Evolutionary conservation across 192 early-diverging fungal genomes (phyloP), one percentile per base, ranked within the genome.

Genomic region (Coemansia sp.): DNA sequence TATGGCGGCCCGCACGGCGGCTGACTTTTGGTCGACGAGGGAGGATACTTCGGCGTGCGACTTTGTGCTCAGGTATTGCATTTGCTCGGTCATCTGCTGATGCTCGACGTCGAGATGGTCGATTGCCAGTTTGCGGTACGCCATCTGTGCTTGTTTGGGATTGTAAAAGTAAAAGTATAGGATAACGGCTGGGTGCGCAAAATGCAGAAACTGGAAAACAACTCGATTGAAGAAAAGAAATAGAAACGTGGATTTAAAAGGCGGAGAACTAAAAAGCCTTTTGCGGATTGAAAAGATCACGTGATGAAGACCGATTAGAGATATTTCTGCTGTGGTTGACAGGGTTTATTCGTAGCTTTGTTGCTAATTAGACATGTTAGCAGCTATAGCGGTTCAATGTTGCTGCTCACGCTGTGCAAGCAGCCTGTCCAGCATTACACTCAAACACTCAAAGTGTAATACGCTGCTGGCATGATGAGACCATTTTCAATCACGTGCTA

Each of bases 1-100:
- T 14, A 93, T 83, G 50, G 83, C 73, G 29, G 78, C 83, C 38
- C 94, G 87, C 20, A 90, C 90, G 5, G 86, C 83, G 5, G 62
- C 66, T 29, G 75, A 69, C 54, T 78, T 74, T 61, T 73, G 71
- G 61, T 79, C 71, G 7, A 79, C 64, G 16, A 50, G 41, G 22
- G 63, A 39, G 4, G 58, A 55, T 16, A 70, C 56, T 35, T 79
- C 71, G 3, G 26, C 29, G 51, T 26, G 23, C 19, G 60, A 54
- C 57, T 51, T 63, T 55, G 70, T 74, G 66, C 67, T 73, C 57
- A 79, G 51, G 29, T 62, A 66, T 47, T 73, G 64, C 64, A 74
- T 61, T 55, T 79, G 76, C 57, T 73, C 64, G 1, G 71, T 35
- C 29, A 79, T 56, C 52, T 66, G 60, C 68, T 74, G 55, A 12